These are phyloP conservation scores for Claviceps citrina DNA, from an alignment of 2,329 filamentous ascomycete genomes.

Conservation along the genomic window DNA sequence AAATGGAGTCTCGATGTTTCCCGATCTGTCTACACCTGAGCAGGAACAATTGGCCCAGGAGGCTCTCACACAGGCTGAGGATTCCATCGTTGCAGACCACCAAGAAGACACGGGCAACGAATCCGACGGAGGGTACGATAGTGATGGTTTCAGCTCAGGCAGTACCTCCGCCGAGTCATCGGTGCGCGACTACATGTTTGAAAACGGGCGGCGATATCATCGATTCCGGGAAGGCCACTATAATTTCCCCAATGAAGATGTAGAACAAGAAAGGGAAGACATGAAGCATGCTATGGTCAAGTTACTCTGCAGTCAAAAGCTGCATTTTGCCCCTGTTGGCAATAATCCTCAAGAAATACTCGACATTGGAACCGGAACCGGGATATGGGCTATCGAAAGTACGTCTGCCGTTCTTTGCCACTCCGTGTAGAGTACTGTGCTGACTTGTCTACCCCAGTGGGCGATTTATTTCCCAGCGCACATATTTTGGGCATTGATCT, in stretches of 20 bases:
- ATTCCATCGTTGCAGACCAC: constrained; percentile 21
- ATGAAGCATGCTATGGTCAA: constrained; percentile 40
- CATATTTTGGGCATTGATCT: constrained; percentile 30
- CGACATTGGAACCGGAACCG: constrained; percentile 44
- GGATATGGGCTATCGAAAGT: constrained; percentile 44
- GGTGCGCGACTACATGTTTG: constrained; percentile 34
- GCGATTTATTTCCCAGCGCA: constrained; percentile 27
- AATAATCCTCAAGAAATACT: constrained; percentile 32
- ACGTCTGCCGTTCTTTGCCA: constrained; percentile 8
- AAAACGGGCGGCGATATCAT: constrained; percentile 46
- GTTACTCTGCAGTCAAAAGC: constrained; percentile 29
- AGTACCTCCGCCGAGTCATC: constrained; percentile 24
- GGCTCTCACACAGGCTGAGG: constrained; percentile 22
- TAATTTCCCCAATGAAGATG: constrained; percentile 44
- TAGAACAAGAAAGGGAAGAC: constrained; percentile 42
- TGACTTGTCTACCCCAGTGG: constrained; percentile 21
- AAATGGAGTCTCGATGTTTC: constrained; percentile 23
- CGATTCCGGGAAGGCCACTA: constrained; percentile 38
- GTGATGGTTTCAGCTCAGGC: constrained; percentile 20
- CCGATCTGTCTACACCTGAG: constrained; percentile 19
- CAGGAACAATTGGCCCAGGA: constrained; percentile 22
- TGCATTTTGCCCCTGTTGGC: constrained; percentile 38
- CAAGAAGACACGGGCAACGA: constrained; percentile 8
- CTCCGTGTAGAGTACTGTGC: neutral
- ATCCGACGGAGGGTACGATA: constrained; percentile 24